Evolutionary conservation across 257 asterid species (phyloP).

Genomic region (Solanum clarkiae): DNA sequence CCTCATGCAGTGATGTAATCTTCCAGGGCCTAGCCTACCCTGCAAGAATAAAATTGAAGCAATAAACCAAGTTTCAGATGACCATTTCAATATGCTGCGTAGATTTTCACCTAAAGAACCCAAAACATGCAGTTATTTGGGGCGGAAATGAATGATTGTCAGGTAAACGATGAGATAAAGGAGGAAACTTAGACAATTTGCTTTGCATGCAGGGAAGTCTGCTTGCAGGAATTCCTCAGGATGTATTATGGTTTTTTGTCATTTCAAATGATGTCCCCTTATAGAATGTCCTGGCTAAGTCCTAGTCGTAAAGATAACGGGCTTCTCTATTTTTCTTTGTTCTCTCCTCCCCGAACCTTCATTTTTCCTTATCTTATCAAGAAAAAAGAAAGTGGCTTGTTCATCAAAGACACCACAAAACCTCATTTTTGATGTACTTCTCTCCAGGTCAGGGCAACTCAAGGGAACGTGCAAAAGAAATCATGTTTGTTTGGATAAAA

Average conservation of each 20-base stretch:
- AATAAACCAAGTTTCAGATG: background rate
- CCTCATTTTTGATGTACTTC: background rate
- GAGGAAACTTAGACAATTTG: background rate
- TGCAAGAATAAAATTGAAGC: constrained; percentile 8
- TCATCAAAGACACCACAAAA: background rate
- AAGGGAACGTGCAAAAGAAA: background rate
- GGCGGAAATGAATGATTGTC: background rate
- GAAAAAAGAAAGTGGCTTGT: background rate
- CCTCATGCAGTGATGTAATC: constrained; percentile 99
- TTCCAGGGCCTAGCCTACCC: constrained; percentile 98
- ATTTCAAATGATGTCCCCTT: background rate
- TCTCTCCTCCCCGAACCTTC: background rate
- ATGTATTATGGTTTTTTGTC: background rate
- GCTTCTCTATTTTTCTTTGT: background rate
- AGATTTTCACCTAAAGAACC: background rate
- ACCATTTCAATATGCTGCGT: background rate
- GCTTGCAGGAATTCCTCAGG: background rate
- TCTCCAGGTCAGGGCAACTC: background rate
- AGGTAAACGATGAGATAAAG: background rate
- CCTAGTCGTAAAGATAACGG: background rate
- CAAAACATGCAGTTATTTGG: background rate
- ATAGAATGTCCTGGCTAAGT: background rate
- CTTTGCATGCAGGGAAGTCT: background rate
- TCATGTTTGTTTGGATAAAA: background rate
- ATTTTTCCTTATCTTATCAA: background rate